Base-by-base conservation (phyloP, 75 land plant species). In the Cupressus sempervirens region DNA sequence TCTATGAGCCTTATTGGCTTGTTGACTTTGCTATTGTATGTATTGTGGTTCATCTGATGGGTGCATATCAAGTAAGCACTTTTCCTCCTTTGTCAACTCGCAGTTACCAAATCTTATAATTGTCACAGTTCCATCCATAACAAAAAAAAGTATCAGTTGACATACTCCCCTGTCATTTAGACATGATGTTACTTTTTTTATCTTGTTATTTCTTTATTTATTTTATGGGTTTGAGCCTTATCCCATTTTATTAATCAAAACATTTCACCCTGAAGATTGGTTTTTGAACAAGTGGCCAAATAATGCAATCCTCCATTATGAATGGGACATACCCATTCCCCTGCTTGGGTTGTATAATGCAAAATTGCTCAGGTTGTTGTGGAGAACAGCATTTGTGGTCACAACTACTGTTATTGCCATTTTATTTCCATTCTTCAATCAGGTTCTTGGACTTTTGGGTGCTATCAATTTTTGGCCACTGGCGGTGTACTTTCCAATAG, bases 401-500 rank as follows among this genome's bases (percentile, higher is more conserved):
- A 85, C 93, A 13, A 92, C 93, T 29, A 94, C 94, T 3, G 89
- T 76, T 2, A 53, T 96, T 29, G 92, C 99, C 18, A 86, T 97
- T 87, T 9, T 91, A 30, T 91, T 97, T 45, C 99, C 99, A 36
- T 95, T 93, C 87, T 97, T 97, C 93, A 97, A 97, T 80, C 88
- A 93, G 67, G 92, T 97, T 0, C 76, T 97, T 68, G 99, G 96
- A 34, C 45, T 97, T 43, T 20, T 95, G 54, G 99, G 99, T 12
- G 98, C 94, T 67, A 41, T 92, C 45, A 91, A 90, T 50, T 97
- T 97, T 84, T 97, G 95, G 96, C 99, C 99, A 2, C 80, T 97
- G 84, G 91, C 96, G 29, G 93, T 95, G 30, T 95, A 97, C 84
- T 97, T 97, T 83, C 99, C 98, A 18, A 93, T 97, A 16, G 90